These are phyloP conservation scores for Alternaria sp. DNA, from an alignment of 2,329 filamentous ascomycete species.

Conservation along the genomic window DNA sequence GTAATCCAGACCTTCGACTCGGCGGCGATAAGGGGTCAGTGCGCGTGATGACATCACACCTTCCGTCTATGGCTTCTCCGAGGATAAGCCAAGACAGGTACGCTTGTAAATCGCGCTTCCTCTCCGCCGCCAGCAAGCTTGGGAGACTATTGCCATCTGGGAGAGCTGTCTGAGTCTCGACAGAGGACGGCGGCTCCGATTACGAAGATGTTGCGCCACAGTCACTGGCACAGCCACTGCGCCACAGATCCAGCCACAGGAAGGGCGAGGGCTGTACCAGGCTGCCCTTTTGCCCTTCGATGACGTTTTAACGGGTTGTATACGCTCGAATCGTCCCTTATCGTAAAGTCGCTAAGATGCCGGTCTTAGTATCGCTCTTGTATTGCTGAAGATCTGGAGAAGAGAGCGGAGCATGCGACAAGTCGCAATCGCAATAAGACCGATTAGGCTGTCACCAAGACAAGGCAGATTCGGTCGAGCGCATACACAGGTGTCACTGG, in stretches of 20 bases:
- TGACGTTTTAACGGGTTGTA: neutral
- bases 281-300: neutral
- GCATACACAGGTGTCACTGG: neutral
- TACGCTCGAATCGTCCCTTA: neutral
- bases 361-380: neutral
- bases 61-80: neutral
- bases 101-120: neutral
- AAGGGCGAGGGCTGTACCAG: neutral
- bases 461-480: constrained; percentile 9
- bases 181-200: neutral
- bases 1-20: neutral
- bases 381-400: neutral
- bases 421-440: constrained; percentile 4
- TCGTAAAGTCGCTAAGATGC: neutral
- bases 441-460: constrained; percentile 1
- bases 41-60: neutral
- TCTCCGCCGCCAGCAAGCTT: neutral
- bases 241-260: neutral
- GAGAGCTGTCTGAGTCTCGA: neutral
- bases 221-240: neutral
- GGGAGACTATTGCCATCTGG: too few species aligned
- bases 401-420: constrained; percentile 9
- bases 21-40: neutral
- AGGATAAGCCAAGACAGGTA: neutral
- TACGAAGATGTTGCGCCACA: neutral